These are phyloP conservation scores for Apiotrichum domesticum DNA, from an alignment of 1,284 basidiomycete species.

Conservation along the genomic window DNA sequence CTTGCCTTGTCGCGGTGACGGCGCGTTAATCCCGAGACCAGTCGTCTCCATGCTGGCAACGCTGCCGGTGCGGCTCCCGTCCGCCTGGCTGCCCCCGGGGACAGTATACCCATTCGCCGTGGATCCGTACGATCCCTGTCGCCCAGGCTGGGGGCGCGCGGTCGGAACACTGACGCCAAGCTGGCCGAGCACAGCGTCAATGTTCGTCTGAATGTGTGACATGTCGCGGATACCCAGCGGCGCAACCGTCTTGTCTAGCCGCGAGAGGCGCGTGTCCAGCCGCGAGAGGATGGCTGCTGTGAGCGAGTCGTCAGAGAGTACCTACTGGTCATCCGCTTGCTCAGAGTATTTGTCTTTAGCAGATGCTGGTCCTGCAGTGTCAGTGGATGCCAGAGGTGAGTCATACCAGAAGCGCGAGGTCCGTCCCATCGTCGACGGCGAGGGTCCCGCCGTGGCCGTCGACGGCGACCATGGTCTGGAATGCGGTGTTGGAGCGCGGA, in stretches of 20 bases:
- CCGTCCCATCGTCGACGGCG: constrained; percentile 45
- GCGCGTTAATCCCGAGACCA: not conserved
- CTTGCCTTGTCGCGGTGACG: not conserved
- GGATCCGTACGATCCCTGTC: constrained; percentile 2
- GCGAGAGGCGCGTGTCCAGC: constrained; percentile 41
- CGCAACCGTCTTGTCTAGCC: constrained; percentile 45
- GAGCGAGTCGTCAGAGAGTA: not conserved
- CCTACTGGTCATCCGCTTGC: constrained; percentile 45
- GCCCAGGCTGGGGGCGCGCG: not conserved
- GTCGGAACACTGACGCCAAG: not conserved
- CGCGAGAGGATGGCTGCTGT: constrained; percentile 39
- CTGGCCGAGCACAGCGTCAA: constrained; percentile 5
- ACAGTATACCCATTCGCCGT: not conserved
- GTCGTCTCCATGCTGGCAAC: not conserved
- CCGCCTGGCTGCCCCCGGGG: not conserved
- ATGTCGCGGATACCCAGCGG: constrained; percentile 42
- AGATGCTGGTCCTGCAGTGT: constrained; percentile 43
- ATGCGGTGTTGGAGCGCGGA: too few relatives aligned
- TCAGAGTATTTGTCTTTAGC: constrained; percentile 44
- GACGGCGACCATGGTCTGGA: constrained; percentile 3
- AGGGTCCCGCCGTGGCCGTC: constrained; percentile 7
- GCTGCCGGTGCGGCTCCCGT: not conserved
- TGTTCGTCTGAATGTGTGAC: constrained; percentile 17
- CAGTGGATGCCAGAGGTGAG: too few relatives aligned
- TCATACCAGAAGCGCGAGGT: constrained; percentile 39